Base-by-base conservation (phyloP, 2,329 filamentous ascomycete species). In the Pseudocercospora fijiensis region DNA sequence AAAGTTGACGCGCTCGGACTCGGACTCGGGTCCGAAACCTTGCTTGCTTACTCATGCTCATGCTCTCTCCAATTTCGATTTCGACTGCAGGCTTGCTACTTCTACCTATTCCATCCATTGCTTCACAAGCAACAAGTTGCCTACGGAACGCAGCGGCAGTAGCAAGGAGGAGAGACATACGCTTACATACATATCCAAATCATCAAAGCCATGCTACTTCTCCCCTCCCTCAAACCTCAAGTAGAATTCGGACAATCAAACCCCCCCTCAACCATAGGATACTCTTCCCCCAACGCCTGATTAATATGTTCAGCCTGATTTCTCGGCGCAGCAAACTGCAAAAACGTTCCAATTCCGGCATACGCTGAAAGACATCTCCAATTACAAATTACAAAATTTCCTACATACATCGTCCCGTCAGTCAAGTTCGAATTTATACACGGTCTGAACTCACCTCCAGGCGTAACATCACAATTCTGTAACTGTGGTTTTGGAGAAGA, bases 231-330 rank as follows among this genome's bases (percentile, higher is more conserved):
- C 20, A n/a, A 49, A 9, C 7, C 20, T 69, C 27, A 52, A 43
- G 11, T n/a, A 41, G 55, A n/a, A 18, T 53, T 56, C 28, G 28
- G 27, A 56, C 52, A 56, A 16, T 56, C 18, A 56, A 56, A 56
- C 1, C 52, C 52, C 16, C 26, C 27, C 52, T 33, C 52, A 13
- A 56, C 27, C 27, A 20, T 37, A 30, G 52, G 22, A 20, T 56
- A 56, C 52, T 3, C 3, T 16, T 56, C 52, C 2, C 6, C 52
- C 27, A 56, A 30, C 22, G 52, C 52, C 16, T 56, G 52, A 37
- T 56, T 56, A 3, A 56, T 56, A 56, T 56, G 26, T 9, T 18
- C 52, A 24, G 22, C 52, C 52, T 56, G 52, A 18, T 37, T 33
- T 5, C 27, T 56, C 16, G 52, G 52, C 16, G 52, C 52, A 11